Evolutionary conservation across 2,329 filamentous ascomycete species (phyloP).

Genomic region (Phaeosphaeriaceae sp.): DNA sequence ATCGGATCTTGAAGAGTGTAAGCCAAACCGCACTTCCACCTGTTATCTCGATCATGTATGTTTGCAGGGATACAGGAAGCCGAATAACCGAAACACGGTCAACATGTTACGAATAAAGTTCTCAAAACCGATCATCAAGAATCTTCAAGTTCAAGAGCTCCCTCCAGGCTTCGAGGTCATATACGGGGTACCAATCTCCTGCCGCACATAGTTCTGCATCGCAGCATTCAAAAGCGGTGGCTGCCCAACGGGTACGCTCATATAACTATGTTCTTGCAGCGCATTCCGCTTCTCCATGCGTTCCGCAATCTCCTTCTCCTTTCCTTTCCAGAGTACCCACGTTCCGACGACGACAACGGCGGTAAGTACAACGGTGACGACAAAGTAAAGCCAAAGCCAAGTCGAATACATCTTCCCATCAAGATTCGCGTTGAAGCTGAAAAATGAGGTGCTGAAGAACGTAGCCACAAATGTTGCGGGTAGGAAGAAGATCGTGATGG

Average conservation of each 20-base stretch:
- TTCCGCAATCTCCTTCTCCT: constrained; percentile 16
- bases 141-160: no score
- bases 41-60: no score
- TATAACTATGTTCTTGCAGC: background rate
- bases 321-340: constrained; percentile 20
- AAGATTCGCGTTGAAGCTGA: constrained; percentile 17
- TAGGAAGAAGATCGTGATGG: constrained; percentile 33
- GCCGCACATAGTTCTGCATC: no score
- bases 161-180: no score
- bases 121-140: no score
- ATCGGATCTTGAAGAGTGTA: no score
- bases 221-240: no score
- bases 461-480: constrained; percentile 34
- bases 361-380: constrained; percentile 20
- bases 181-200: no score
- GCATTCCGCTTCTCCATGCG: background rate
- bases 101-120: no score
- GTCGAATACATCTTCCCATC: constrained; percentile 17
- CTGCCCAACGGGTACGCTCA: background rate
- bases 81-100: no score
- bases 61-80: no score
- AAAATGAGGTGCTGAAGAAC: constrained; percentile 31
- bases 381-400: constrained; percentile 30
- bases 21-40: no score
- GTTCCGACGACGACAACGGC: constrained; percentile 12